Evolutionary conservation across 1,284 basidiomycete species (phyloP), one percentile per base, ranked within the genome.

Genomic region (Trichosporon faecale): DNA sequence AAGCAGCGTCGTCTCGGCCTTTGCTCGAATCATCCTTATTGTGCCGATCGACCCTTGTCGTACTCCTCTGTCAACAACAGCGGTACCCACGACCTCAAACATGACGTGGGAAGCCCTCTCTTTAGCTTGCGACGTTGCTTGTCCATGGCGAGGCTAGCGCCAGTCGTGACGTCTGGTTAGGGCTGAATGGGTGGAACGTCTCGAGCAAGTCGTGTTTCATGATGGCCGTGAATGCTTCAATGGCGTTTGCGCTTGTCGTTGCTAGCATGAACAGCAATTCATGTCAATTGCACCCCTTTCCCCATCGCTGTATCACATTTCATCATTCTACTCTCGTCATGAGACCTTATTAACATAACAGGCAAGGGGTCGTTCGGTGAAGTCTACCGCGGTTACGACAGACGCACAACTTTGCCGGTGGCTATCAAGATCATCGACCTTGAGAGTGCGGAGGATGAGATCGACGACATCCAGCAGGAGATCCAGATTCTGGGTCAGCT

Each of bases 361-460:
- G 94, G 95, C 73, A 97, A 97, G 84, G 95, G 95, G 44, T 95
- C 93, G 18, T 98, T 98, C 79, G 95, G 95, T 78, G 94, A 97
- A 83, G 95, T 98, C n/a, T 97, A 92, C 86, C 95, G 96, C 85
- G 95, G 94, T 71, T 96, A 92, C 78, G 94, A 97, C 85, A 94
- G 93, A 81, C 88, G 93, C 69, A 95, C 93, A 33, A 91, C 93
- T 80, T 91, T 91, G 84, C 94, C 94, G 0, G 95, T 97, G 40
- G 94, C 94, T 52, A 97, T 98, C 86, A 98, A 98, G 89, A 95
- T 98, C 76, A 98, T 99, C 82, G 95, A 99, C 85, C 88, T 99
- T 44, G 96, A 99, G 84, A 94, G 93, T 78, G 95, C 96, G 66
- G 96, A 98, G 83, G 97, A 99, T 80, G 97, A 99, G 86, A 98